A percentile compares a stretch with the other conserved stretches of the same genome.
Evolutionary conservation across 768 basidiomycete genomes (phyloP).

Genomic region (Exidia glandulosa): DNA sequence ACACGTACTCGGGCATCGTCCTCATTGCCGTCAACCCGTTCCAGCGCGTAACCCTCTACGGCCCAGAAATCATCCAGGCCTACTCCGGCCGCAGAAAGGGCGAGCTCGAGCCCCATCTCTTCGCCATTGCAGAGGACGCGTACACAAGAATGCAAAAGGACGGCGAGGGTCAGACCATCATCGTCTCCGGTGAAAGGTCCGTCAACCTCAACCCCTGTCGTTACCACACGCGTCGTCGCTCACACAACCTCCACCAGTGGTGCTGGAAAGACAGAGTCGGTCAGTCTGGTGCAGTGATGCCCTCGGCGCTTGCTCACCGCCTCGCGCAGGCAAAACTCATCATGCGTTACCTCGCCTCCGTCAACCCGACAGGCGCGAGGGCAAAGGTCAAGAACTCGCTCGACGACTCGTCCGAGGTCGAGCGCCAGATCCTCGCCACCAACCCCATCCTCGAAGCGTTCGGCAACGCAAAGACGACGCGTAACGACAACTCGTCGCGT

Average conservation of each 20-base stretch:
- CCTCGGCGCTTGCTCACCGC: not conserved
- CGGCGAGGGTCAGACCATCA: conserved; percentile 93
- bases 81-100: conserved; percentile 88
- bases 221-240: conserved; percentile 4
- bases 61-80: conserved; percentile 93
- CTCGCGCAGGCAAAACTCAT: conserved; percentile 82
- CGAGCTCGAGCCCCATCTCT: conserved; percentile 93
- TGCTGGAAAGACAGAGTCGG: conserved; percentile 98
- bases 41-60: conserved; percentile 93
- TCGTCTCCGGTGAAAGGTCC: conserved; percentile 95
- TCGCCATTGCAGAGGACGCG: conserved; percentile 98
- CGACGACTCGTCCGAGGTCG: conserved; percentile 88
- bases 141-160: conserved; percentile 95
- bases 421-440: conserved; percentile 95
- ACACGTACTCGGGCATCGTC: conserved; percentile 98
- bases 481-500: conserved; percentile 97
- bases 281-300: conserved; percentile 23
- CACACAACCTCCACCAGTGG: conserved; percentile 44
- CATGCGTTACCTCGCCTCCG: conserved; percentile 97
- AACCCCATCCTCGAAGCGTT: conserved; percentile 99
- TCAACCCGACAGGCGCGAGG: conserved; percentile 68
- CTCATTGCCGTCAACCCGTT: conserved; percentile 99
- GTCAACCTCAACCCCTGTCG: conserved; percentile 10
- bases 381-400: conserved; percentile 59
- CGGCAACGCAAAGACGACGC: conserved; percentile 97